Evolutionary conservation across 2,329 filamentous ascomycete genomes (phyloP).

Genomic region (Paracoccidioides lutzii): DNA sequence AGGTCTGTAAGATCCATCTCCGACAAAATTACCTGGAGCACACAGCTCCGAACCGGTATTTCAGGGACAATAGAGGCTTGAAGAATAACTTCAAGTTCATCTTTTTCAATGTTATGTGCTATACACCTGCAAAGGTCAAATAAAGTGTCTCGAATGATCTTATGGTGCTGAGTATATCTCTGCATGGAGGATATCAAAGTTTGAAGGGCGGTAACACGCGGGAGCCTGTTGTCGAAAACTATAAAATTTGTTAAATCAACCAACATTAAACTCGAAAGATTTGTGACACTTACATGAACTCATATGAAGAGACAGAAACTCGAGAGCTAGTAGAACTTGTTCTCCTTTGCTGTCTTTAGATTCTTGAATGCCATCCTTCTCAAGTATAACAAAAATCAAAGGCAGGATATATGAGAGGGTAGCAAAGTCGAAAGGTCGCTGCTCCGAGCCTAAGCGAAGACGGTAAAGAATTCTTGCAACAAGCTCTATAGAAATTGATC

Average conservation of each 20-base stretch:
- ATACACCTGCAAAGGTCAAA: slow-evolving; percentile 74
- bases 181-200: slow-evolving; percentile 73
- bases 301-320: slow-evolving; percentile 82
- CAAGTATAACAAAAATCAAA: slow-evolving; percentile 64
- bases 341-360: slow-evolving; percentile 61
- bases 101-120: slow-evolving; percentile 60
- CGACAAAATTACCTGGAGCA: slow-evolving; percentile 77
- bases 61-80: slow-evolving; percentile 69
- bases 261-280: slow-evolving; percentile 2
- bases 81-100: slow-evolving; percentile 65
- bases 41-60: slow-evolving; percentile 64
- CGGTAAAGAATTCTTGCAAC: slow-evolving; percentile 84
- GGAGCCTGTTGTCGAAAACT: slow-evolving; percentile 57
- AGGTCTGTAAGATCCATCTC: slow-evolving; percentile 86
- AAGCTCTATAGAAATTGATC: slow-evolving; percentile 36
- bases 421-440: slow-evolving; percentile 81
- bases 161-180: slow-evolving; percentile 82
- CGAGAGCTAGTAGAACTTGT: slow-evolving; percentile 76
- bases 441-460: slow-evolving; percentile 77
- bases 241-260: slow-evolving; percentile 11
- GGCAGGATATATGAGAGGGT: slow-evolving; percentile 81
- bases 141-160: slow-evolving; percentile 84
- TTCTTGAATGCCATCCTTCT: slow-evolving; percentile 60
- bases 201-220: slow-evolving; percentile 59
- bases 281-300: slow-evolving; percentile 46